These are phyloP conservation scores for Bryum argenteum DNA, from an alignment of 225 moss, liverwort and hornwort species.

Conservation along the genomic window DNA sequence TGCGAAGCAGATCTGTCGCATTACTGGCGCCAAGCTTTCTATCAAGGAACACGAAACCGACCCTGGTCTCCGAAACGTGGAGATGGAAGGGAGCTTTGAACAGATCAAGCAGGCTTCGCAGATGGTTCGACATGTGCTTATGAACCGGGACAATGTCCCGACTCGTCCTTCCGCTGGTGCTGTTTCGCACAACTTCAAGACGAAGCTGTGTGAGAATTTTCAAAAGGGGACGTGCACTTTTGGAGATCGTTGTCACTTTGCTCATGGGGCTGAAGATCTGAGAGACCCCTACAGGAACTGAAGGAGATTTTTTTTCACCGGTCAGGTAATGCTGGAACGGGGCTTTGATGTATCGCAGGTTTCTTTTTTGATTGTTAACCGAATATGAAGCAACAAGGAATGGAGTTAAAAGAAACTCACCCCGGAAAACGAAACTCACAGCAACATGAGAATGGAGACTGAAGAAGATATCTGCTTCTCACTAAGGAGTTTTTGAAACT, in stretches of 20 bases:
- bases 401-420: conserved; percentile 64
- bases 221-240: conserved; percentile 94
- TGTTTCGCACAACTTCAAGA: conserved; percentile 97
- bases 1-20: conserved; percentile 95
- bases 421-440: conserved; percentile 69
- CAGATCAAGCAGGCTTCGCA: conserved; percentile 98
- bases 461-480: conserved; percentile 43
- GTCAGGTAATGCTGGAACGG: conserved; percentile 59
- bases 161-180: conserved; percentile 83
- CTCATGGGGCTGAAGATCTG: conserved; percentile 91
- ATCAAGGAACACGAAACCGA: conserved; percentile 96
- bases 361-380: conserved; percentile 63
- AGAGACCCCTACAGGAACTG: conserved; percentile 70
- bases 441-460: conserved; percentile 62
- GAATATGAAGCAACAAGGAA: conserved; percentile 80
- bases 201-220: conserved; percentile 96
- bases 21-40: conserved; percentile 97
- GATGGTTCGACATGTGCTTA: conserved; percentile 97
- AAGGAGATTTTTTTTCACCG: conserved; percentile 33
- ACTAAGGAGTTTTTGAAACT: conserved; percentile 48
- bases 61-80: conserved; percentile 72
- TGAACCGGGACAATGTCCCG: conserved; percentile 88
- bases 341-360: conserved; percentile 51
- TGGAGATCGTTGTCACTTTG: conserved; percentile 98
- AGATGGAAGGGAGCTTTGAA: conserved; percentile 98